These are phyloP conservation scores for Drechslerella dactyloides DNA, from an alignment of 2,329 filamentous ascomycete species.

Conservation along the genomic window DNA sequence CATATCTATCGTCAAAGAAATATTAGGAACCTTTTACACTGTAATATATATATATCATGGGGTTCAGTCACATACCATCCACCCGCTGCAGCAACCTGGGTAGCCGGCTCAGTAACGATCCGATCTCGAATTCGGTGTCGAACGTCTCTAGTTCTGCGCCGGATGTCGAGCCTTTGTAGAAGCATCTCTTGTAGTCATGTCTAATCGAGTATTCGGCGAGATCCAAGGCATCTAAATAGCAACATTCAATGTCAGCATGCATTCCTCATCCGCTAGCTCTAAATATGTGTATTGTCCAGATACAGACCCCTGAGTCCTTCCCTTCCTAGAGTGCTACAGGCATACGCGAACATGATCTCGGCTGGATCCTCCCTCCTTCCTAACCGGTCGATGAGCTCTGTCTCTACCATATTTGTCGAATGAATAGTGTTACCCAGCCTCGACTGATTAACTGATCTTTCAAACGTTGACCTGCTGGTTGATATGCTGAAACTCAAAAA, in stretches of 20 bases:
- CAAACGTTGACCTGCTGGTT: too few species aligned
- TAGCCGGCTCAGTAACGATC: slow-evolving; percentile 36
- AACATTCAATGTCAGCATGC: neutral
- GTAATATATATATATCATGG: slow-evolving; percentile 6
- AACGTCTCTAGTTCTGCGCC: slow-evolving; percentile 44
- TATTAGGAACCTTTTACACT: neutral
- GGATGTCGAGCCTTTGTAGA: slow-evolving; percentile 42
- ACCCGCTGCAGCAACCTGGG: slow-evolving; percentile 42
- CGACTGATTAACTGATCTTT: neutral
- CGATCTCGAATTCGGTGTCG: slow-evolving; percentile 44
- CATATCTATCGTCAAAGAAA: slow-evolving; percentile 28
- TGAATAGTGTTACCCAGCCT: neutral
- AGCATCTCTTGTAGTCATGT: slow-evolving; percentile 47
- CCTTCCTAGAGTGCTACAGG: slow-evolving; percentile 36
- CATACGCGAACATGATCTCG: slow-evolving; percentile 39
- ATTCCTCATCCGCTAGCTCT: neutral
- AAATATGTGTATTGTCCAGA: neutral
- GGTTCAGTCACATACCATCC: slow-evolving; percentile 35
- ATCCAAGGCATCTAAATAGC: slow-evolving; percentile 29
- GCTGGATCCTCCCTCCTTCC: slow-evolving; percentile 44
- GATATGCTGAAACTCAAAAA: too few species aligned
- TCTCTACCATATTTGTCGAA: slow-evolving; percentile 34
- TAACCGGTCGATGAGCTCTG: slow-evolving; percentile 36
- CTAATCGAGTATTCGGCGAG: slow-evolving; percentile 43
- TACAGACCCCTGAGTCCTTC: slow-evolving; percentile 38